These are phyloP conservation scores for Neoascochyta sp. DNA, from an alignment of 2,329 filamentous ascomycete genomes.

Conservation along the genomic window DNA sequence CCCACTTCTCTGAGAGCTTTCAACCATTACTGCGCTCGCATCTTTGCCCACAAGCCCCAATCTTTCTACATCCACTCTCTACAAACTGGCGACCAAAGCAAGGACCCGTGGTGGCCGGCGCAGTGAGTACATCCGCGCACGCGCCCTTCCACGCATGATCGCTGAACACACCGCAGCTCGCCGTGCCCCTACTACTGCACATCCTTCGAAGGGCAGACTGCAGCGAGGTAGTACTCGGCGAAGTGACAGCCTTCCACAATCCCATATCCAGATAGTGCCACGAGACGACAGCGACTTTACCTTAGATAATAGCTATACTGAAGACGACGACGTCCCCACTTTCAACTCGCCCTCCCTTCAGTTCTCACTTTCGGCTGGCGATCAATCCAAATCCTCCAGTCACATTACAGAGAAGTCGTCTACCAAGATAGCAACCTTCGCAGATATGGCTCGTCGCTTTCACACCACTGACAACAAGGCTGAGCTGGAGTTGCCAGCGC, in stretches of 20 bases:
- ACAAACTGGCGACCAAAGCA: slow-evolving; percentile 19
- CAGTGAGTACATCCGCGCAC: slow-evolving; percentile 24
- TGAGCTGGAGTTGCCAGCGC: slow-evolving; percentile 10
- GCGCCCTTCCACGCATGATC: neutral
- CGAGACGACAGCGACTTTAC: slow-evolving; percentile 4
- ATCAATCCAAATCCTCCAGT: slow-evolving; percentile 6
- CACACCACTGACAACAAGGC: slow-evolving; percentile 11
- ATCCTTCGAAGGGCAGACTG: slow-evolving; percentile 11
- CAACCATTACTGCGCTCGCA: too few species aligned
- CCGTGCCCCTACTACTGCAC: slow-evolving; percentile 13
- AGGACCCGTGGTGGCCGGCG: slow-evolving; percentile 18
- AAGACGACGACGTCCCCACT: slow-evolving; percentile 10
- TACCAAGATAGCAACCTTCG: too few species aligned
- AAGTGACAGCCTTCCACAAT: slow-evolving; percentile 8
- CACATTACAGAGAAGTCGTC: too few species aligned
- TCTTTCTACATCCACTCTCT: too few species aligned
- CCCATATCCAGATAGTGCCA: slow-evolving; percentile 25
- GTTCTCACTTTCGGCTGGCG: slow-evolving; percentile 1
- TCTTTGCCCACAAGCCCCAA: too few species aligned
- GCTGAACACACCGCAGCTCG: slow-evolving; percentile 12
- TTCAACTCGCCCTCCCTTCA: slow-evolving; percentile 14
- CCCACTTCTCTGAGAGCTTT: too few species aligned
- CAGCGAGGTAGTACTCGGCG: slow-evolving; percentile 14
- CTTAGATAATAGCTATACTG: neutral
- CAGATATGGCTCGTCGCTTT: slow-evolving; percentile 29